Conservation (phyloP, 2,329 filamentous ascomycete species). For the Aspergillus ustus region DNA sequence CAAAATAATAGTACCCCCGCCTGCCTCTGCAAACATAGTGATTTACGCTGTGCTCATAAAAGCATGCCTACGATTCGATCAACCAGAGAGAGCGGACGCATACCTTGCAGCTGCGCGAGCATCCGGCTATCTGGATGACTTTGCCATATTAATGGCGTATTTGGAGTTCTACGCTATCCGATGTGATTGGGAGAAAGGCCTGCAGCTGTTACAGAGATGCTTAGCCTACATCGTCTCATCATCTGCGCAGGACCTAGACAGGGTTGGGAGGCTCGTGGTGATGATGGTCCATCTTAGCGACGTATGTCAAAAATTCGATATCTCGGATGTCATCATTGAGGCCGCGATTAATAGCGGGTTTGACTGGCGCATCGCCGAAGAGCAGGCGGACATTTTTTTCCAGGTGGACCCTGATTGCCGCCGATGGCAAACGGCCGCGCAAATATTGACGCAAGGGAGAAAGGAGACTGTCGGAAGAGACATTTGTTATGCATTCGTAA, state of each 20-base stretch:
- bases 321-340: conserved; percentile 38
- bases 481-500: conserved; percentile 40
- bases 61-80: conserved; percentile 45
- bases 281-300: conserved; percentile 47
- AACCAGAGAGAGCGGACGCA: conserved; percentile 46
- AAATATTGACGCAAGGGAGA: conserved; percentile 23
- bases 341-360: conserved; percentile 44
- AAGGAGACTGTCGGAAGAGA: conserved; percentile 31
- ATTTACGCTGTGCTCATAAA: conserved; percentile 43
- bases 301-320: conserved; percentile 35
- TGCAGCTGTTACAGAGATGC: conserved; percentile 37
- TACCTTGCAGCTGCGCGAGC: conserved; percentile 43
- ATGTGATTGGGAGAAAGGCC: conserved; percentile 43
- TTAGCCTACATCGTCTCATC: conserved; percentile 43
- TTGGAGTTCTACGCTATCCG: conserved; percentile 43
- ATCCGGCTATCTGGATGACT: conserved; percentile 43
- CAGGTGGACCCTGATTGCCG: conserved; percentile 27
- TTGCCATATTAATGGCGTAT: conserved; percentile 42
- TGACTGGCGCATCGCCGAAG: conserved; percentile 30
- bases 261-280: conserved; percentile 41
- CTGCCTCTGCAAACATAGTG: conserved; percentile 37
- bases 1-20: conserved; percentile 42
- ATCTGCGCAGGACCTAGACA: conserved; percentile 30
- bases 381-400: conserved; percentile 34
- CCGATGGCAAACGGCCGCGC: conserved; percentile 37